Evolutionary conservation across 2,329 filamentous ascomycete species (phyloP).

Genomic region (Fusarium verticillioides): DNA sequence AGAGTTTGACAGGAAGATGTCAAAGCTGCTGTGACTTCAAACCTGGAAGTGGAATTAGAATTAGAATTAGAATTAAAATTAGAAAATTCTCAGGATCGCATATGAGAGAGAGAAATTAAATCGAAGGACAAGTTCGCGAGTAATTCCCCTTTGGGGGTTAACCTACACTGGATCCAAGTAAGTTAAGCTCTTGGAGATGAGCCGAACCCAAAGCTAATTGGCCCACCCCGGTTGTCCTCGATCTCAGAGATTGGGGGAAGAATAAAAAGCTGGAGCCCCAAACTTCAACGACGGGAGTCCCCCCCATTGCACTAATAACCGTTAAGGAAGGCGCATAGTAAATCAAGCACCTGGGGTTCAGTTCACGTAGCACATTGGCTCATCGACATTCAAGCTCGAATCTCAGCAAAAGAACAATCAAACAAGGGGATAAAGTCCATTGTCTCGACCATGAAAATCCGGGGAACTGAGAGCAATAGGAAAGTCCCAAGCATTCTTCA

Average conservation of each 20-base stretch:
- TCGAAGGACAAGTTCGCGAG: not conserved
- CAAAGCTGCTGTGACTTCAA: not conserved
- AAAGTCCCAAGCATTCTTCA: slow-evolving; percentile 15
- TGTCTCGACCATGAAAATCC: slow-evolving; percentile 34
- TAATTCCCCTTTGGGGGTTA: not conserved
- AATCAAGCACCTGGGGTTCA: slow-evolving; percentile 29
- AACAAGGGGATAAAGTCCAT: slow-evolving; percentile 20
- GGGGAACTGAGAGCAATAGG: slow-evolving; percentile 32
- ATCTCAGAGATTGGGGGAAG: slow-evolving; percentile 29
- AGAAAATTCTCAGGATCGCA: not conserved
- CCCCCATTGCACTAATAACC: slow-evolving; percentile 6
- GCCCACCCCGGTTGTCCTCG: slow-evolving; percentile 1
- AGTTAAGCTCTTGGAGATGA: slow-evolving; percentile 1
- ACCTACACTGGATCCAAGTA: not conserved
- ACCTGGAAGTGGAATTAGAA: not conserved
- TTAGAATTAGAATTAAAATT: not conserved
- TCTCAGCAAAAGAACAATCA: not conserved
- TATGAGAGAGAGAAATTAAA: not conserved
- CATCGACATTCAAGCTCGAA: slow-evolving; percentile 15
- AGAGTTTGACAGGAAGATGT: not conserved
- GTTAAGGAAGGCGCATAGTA: slow-evolving; percentile 32
- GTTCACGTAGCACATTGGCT: not conserved
- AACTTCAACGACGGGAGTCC: slow-evolving; percentile 11
- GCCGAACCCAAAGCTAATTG: not conserved
- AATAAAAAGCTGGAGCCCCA: slow-evolving; percentile 5